Percentiles rank a stretch among this genome's conserved stretches.
Evolutionary conservation across 2,329 filamentous ascomycete species (phyloP).

Genomic region (Sporothrix euskadiensis): DNA sequence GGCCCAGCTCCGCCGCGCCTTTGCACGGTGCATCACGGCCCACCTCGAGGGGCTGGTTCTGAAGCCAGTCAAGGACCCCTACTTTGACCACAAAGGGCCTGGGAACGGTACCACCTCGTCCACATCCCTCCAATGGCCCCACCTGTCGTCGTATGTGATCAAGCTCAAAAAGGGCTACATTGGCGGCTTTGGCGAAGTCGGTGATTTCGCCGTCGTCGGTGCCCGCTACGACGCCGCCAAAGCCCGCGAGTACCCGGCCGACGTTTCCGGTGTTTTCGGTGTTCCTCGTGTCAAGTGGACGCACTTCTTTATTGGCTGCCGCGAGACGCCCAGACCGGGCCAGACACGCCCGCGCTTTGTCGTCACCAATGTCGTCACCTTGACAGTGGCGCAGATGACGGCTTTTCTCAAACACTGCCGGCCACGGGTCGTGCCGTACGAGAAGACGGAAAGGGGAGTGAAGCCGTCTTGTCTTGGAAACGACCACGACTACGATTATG

Average conservation of each 20-base stretch:
- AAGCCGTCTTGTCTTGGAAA: not conserved
- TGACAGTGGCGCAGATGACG: slow-evolving; percentile 54
- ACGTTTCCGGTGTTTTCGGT: slow-evolving; percentile 42
- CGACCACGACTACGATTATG: not conserved
- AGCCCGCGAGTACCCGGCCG: slow-evolving; percentile 52
- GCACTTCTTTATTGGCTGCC: slow-evolving; percentile 76
- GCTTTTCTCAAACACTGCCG: slow-evolving; percentile 52
- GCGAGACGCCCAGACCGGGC: slow-evolving; percentile 49
- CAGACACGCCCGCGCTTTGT: slow-evolving; percentile 58
- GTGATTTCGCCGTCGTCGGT: slow-evolving; percentile 79
- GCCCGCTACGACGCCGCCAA: slow-evolving; percentile 68
- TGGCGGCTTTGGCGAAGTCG: slow-evolving; percentile 73
- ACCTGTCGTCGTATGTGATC: slow-evolving; percentile 55
- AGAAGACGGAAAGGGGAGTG: not conserved
- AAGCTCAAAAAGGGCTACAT: slow-evolving; percentile 91
- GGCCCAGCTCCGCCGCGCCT: slow-evolving; percentile 60
- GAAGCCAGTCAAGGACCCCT: slow-evolving; percentile 76
- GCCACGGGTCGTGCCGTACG: slow-evolving; percentile 43
- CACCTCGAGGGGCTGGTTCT: slow-evolving; percentile 78
- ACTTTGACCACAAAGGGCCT: slow-evolving; percentile 59
- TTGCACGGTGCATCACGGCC: slow-evolving; percentile 65
- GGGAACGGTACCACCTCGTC: not conserved
- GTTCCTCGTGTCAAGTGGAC: slow-evolving; percentile 63
- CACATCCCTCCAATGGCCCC: slow-evolving; percentile 10
- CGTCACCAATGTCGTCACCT: slow-evolving; percentile 64